Conservation (phyloP, 352 stramenopile genomes). For the Phytophthora fragariaefolia region DNA sequence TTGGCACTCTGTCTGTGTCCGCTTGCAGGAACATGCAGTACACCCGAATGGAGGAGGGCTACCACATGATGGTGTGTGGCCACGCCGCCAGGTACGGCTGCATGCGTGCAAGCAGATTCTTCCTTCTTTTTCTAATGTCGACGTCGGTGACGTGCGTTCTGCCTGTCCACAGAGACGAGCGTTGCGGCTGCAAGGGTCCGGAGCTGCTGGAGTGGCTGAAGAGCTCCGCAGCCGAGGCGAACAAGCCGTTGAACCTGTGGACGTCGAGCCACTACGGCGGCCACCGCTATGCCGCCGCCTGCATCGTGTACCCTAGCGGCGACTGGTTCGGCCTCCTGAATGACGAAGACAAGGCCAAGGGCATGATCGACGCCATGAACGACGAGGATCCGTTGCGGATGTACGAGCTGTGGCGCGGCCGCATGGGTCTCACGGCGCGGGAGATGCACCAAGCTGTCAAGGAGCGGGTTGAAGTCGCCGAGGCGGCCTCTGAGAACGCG, state of each 20-base stretch:
- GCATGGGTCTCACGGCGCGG: constrained; percentile 56
- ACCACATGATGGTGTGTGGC: constrained; percentile 77
- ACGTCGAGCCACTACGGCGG: constrained; percentile 74
- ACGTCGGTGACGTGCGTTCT: background rate
- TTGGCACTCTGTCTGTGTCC: constrained; percentile 5
- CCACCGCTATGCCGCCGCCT: constrained; percentile 77
- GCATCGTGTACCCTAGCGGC: constrained; percentile 75
- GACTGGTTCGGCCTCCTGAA: constrained; percentile 85
- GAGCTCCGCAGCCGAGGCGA: constrained; percentile 32
- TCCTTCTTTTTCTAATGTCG: constrained; percentile 19
- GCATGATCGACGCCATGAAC: constrained; percentile 50
- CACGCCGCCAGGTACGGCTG: constrained; percentile 44
- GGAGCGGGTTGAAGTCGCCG: constrained; percentile 16
- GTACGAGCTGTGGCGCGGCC: constrained; percentile 66
- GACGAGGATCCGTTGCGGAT: constrained; percentile 53
- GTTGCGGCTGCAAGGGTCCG: constrained; percentile 75
- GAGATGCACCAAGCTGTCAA: constrained; percentile 61
- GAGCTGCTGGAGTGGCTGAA: constrained; percentile 74
- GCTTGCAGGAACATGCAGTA: constrained; percentile 47
- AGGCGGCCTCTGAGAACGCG: constrained; percentile 29
- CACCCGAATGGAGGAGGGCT: constrained; percentile 41
- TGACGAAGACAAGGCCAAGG: constrained; percentile 49
- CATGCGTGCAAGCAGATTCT: too few relatives aligned
- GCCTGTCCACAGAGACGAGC: constrained; percentile 52
- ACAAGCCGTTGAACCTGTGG: constrained; percentile 60